Percentiles rank a stretch among this genome's conserved stretches.
Evolutionary conservation across 2,329 filamentous ascomycete genomes (phyloP).

Genomic region (Zymoseptoria pseudotritici): DNA sequence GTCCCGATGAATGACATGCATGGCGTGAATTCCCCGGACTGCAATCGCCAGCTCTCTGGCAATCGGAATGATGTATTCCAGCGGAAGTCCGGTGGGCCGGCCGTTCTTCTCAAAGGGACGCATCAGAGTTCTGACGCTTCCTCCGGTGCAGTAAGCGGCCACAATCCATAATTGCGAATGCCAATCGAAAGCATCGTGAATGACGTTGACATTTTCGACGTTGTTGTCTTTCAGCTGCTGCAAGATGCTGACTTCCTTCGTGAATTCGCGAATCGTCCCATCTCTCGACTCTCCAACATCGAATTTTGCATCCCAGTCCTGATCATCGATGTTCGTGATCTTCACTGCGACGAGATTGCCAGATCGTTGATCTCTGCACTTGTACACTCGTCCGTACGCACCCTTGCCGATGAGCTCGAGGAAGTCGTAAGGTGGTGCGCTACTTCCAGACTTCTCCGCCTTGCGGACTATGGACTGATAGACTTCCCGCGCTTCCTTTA

Average conservation of each 20-base stretch:
- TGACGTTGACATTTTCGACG: slow-evolving; percentile 72
- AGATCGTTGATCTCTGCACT: slow-evolving; percentile 42
- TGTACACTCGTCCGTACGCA: slow-evolving; percentile 67
- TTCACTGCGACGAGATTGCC: slow-evolving; percentile 63
- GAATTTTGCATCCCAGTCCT: slow-evolving; percentile 49
- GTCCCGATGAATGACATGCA: slow-evolving; percentile 59
- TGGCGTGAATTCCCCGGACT: slow-evolving; percentile 55
- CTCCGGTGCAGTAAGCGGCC: slow-evolving; percentile 77
- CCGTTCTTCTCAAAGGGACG: slow-evolving; percentile 25
- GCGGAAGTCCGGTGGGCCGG: slow-evolving; percentile 40
- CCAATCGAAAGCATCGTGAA: slow-evolving; percentile 70
- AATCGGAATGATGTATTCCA: slow-evolving; percentile 57
- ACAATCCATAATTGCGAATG: slow-evolving; percentile 81
- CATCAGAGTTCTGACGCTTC: slow-evolving; percentile 65
- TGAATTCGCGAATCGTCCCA: slow-evolving; percentile 51
- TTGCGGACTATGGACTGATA: slow-evolving; percentile 56
- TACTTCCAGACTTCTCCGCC: slow-evolving; percentile 52
- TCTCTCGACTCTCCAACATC: slow-evolving; percentile 45
- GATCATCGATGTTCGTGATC: slow-evolving; percentile 76
- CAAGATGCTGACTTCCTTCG: slow-evolving; percentile 59
- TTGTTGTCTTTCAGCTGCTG: slow-evolving; percentile 66
- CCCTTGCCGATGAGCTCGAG: slow-evolving; percentile 69
- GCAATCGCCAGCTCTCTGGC: slow-evolving; percentile 57
- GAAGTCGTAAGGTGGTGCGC: slow-evolving; percentile 59
- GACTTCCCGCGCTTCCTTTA: slow-evolving; percentile 66